phyloP scores from a whole-genome alignment of 2,329 filamentous ascomycete genomes.

The Pestalotiopsis sp. region DNA sequence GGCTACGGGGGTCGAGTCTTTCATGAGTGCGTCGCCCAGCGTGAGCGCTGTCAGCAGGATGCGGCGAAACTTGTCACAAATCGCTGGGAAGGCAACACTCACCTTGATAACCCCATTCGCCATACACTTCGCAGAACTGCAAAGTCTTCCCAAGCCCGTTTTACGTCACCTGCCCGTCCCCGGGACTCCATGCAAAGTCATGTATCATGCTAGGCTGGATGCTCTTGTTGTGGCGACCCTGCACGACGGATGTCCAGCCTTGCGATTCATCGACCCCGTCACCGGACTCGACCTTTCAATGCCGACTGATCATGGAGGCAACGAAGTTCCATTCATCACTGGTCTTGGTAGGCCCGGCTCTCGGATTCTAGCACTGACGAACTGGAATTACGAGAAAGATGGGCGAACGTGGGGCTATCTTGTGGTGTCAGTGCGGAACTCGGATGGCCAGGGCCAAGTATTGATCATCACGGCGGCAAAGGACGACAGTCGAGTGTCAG shows the following conservation, averaged over 20 bases:
- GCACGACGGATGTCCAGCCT: conserved; percentile 43
- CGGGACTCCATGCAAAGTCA: conserved; percentile 52
- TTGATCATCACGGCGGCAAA: conserved; percentile 55
- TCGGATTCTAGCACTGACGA: conserved; percentile 60
- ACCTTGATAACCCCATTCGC: conserved; percentile 52
- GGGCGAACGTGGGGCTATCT: conserved; percentile 64
- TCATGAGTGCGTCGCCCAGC: conserved; percentile 46
- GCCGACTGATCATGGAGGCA: conserved; percentile 40
- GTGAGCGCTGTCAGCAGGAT: conserved; percentile 52
- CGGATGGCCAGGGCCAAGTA: conserved; percentile 48
- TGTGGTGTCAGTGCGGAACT: conserved; percentile 54
- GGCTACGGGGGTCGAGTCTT: conserved; percentile 52
- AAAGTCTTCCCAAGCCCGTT: conserved; percentile 33
- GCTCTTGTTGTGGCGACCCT: conserved; percentile 57
- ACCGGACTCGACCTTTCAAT: conserved; percentile 55
- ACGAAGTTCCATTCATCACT: conserved; percentile 49
- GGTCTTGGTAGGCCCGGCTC: conserved; percentile 61
- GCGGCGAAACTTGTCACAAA: conserved; percentile 39
- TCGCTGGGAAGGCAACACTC: conserved; percentile 42
- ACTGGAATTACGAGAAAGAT: conserved; percentile 65
- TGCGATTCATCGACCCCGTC: conserved; percentile 60
- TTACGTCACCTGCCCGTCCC: conserved; percentile 27
- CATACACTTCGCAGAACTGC: conserved; percentile 57
- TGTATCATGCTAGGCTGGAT: conserved; percentile 57
- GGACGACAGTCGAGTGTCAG: conserved; percentile 18